Evolutionary conservation across 2,329 filamentous ascomycete species (phyloP).

Genomic region (Aspergillus sp.): DNA sequence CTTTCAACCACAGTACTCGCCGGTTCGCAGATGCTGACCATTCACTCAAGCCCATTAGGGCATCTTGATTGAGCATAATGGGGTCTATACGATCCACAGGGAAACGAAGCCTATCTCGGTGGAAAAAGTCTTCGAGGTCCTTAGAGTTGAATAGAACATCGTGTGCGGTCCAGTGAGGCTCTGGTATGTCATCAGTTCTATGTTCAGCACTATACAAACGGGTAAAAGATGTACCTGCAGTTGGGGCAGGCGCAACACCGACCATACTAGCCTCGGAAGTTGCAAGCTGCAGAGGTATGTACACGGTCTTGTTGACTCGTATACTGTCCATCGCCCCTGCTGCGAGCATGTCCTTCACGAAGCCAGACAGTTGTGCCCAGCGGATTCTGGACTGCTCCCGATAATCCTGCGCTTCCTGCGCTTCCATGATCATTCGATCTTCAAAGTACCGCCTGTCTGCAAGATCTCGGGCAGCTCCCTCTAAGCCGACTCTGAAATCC

Average conservation of each 20-base stretch:
- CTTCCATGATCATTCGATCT: neutral
- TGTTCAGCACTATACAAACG: too few relatives aligned
- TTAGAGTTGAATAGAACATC: neutral
- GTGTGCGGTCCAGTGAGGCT: neutral
- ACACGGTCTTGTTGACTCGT: neutral
- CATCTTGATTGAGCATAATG: neutral
- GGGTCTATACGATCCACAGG: neutral
- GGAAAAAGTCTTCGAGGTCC: neutral
- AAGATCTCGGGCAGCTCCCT: neutral
- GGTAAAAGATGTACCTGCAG: too few relatives aligned
- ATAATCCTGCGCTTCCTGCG: neutral
- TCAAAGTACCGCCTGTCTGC: neutral
- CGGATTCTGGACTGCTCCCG: neutral
- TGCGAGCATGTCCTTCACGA: neutral
- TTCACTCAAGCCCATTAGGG: neutral
- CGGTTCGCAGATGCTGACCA: neutral
- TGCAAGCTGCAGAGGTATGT: neutral
- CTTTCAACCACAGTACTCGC: neutral
- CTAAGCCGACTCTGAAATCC: neutral
- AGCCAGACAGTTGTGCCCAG: neutral
- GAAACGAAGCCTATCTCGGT: neutral
- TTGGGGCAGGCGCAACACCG: too few relatives aligned
- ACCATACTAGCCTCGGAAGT: neutral
- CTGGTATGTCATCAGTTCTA: too few relatives aligned
- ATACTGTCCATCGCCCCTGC: neutral